phyloP scores from a whole-genome alignment of 129 eudicot species.

The Ambrosia trifida region DNA sequence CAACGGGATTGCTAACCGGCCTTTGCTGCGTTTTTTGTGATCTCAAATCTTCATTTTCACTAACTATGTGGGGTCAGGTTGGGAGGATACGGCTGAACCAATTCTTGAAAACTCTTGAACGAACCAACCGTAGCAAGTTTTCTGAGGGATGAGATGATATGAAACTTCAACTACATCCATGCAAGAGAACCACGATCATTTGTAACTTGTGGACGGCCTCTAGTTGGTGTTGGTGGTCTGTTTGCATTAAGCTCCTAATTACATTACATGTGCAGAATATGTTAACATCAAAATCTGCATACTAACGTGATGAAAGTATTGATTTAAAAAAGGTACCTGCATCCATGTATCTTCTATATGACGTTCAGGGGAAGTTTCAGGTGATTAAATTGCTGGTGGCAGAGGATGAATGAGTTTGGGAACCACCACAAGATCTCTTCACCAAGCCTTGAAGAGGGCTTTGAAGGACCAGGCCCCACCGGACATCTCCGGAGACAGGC shows the following conservation, averaged over 20 bases:
- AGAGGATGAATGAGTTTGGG: slow-evolving; percentile 98
- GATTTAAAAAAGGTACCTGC: slow-evolving; percentile 58
- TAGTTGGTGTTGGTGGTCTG: slow-evolving; percentile 98
- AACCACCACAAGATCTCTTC: slow-evolving; percentile 93
- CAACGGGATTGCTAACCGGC: slow-evolving; percentile 31
- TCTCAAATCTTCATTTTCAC: slow-evolving; percentile 29
- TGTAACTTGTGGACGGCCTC: slow-evolving; percentile 99
- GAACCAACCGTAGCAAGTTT: slow-evolving; percentile 17
- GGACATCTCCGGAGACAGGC: too few relatives aligned
- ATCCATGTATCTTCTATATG: slow-evolving; percentile 97
- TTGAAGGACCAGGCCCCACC: too few relatives aligned
- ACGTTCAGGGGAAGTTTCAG: slow-evolving; percentile 91
- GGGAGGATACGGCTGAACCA: slow-evolving; percentile 1
- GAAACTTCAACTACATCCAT: slow-evolving; percentile 57
- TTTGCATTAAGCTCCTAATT: slow-evolving; percentile 93
- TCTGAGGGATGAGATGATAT: slow-evolving; percentile 8
- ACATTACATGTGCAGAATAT: neutral
- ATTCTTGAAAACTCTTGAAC: slow-evolving; percentile 14
- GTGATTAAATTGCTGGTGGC: slow-evolving; percentile 94
- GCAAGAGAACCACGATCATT: slow-evolving; percentile 96
- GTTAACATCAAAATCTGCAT: neutral
- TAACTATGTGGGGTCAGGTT: slow-evolving; percentile 16
- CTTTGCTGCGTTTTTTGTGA: slow-evolving; percentile 25
- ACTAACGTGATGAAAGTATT: neutral
- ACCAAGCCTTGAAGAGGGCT: neutral